Evolutionary conservation across 2,329 filamentous ascomycete genomes (phyloP), one percentile per base, ranked within the genome.

Genomic region (Scytalidium sp.): DNA sequence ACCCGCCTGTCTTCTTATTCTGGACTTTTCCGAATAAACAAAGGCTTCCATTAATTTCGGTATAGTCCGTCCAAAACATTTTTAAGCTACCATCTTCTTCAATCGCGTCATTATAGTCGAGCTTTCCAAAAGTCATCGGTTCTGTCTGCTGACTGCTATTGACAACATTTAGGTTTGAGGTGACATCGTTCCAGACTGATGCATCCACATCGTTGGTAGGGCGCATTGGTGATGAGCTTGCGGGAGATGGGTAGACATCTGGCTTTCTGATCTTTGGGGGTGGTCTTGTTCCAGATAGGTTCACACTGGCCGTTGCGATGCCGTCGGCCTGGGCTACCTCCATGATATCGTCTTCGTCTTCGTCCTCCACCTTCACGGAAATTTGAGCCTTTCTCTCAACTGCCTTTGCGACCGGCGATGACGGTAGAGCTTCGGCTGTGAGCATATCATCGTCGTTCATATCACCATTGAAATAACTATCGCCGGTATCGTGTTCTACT

Each of bases 31-130:
- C 94, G 64, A 99, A 97, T 10, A 99, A 79, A 67, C 91, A 97
- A 9, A 99, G 75, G 59, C 85, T 94, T 51, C 93, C 93, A 61
- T 92, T 91, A 65, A 96, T 76, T 65, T 99, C 94, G 1, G 87
- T 90, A 64, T 96, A 99, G 69, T 99, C 94, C 7, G 89, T 87
- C 94, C 94, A 99, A 73, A 97, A 99, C 74, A 99, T 90, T 58
- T 87, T 86, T 23, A 99, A 76, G 59, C 88, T 95, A 29, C 93
- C 94, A 63, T 99, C 92, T 55, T 89, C 84, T 67, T 97, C 93
- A n/a, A 96, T 72, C n/a, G 89, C 91, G 68, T 96, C 87, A 55
- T 87, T 82, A 50, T 89, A 79, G 56, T 87, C 84, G 44, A 97
- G 79, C 70, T 97, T 99, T 39, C 91, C 91, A 56, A 89, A 81